Percentiles rank a stretch among this genome's conserved stretches.
Conservation (phyloP, 78 protist species). For the Dictyostelium discoideum region DNA sequence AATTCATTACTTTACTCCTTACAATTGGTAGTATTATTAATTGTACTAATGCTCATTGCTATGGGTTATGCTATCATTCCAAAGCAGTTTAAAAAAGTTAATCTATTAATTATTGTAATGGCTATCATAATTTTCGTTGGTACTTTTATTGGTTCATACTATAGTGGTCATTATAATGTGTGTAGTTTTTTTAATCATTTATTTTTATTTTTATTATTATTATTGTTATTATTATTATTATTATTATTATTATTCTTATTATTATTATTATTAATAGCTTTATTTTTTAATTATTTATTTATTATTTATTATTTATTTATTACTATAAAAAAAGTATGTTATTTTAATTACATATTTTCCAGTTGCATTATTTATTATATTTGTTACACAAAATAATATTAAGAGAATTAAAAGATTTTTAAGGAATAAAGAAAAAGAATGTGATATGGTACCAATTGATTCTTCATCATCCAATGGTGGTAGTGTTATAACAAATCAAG, state of each 20-base stretch:
- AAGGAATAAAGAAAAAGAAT: not conserved
- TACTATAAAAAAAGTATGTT: not conserved
- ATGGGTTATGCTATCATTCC: constrained; percentile 35
- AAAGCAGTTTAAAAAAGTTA: not conserved
- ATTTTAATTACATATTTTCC: constrained; percentile 4
- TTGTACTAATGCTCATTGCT: constrained; percentile 42
- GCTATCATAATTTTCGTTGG: not conserved
- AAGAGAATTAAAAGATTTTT: not conserved
- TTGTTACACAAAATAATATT: constrained; percentile 2
- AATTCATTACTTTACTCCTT: constrained; percentile 26
- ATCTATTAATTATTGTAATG: not conserved
- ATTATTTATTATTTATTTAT: not conserved
- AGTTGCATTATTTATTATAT: not conserved
- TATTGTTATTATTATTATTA: not conserved
- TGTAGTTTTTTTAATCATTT: not conserved
- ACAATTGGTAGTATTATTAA: not conserved
- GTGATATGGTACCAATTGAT: not conserved
- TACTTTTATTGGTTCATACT: not conserved
- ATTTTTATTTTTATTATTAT: not conserved
- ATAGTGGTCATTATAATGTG: constrained; percentile 29
- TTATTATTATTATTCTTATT: not conserved
- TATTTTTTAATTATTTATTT: not conserved
- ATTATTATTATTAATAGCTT: not conserved
- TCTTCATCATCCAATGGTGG: not conserved
- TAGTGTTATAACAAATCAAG: not conserved